Base-by-base conservation (phyloP, 2,329 filamentous ascomycete genomes). In the Raffaelea arxii region DNA sequence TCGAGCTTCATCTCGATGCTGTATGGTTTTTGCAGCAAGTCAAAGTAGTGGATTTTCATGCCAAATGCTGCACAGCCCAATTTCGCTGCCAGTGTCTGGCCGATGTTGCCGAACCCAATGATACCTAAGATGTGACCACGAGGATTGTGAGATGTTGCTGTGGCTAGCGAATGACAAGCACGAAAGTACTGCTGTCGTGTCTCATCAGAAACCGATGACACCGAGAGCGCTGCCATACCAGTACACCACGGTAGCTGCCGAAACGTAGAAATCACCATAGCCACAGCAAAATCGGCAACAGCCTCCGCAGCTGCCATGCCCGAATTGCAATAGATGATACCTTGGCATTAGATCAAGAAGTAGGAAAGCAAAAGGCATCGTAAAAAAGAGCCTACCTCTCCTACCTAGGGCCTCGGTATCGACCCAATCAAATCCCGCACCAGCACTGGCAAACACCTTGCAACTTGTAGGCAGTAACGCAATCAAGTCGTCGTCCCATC, bases 311-410 rank as follows among this genome's bases (percentile, higher is more conserved):
- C 82, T 0, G 83, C 82, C 2, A 78, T 72, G 2, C 82, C 82
- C 3, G 78, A 75, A 63, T 88, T 87, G 68, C 83, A 87, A 64
- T 87, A 88, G 44, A 82, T 64, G 51, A 85, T 75, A 32, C 78
- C 75, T 75, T 46, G 38, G 3, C 5, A 22, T 36, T 36, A 16
- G 32, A 6, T 9, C 16, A 30, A 10, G 12, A 4, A 12, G n/a
- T 42, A 23, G 30, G 22, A 25, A 23, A 6, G 11, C 18, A 12
- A 16, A 23, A 7, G 14, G 18, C 19, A 21, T 14, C 9, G 3
- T 14, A n/a, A 9, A 35, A 32, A n/a, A n/a, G 1, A 24, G 54
- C 63, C 50, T 59, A 77, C 78, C 82, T 57, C 71, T 70, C 51
- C 77, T 67, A 1, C 77, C 83, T 46, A 88, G 59, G 1, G 75